Percentiles rank a stretch among this genome's conserved stretches.
Evolutionary conservation across 2,329 filamentous ascomycete species (phyloP).

Genomic region (Pseudogymnoascus sp.): DNA sequence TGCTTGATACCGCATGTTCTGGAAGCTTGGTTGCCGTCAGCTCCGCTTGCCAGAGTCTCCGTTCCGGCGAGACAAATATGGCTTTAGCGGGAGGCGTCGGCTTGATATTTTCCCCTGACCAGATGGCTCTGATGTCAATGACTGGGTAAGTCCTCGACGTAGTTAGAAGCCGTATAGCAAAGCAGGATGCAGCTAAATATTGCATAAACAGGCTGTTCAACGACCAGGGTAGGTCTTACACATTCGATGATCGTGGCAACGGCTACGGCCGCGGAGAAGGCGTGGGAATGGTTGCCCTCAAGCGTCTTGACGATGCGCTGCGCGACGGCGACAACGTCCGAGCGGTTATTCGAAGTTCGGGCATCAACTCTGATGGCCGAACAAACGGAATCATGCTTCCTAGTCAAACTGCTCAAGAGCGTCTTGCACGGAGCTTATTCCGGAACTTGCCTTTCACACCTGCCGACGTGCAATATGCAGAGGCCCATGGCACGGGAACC

Average conservation of each 20-base stretch:
- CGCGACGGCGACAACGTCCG: constrained; percentile 34
- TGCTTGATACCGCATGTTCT: constrained; percentile 15
- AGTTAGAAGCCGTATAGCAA: not conserved
- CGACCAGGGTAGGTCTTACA: constrained; percentile 23
- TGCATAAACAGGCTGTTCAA: constrained; percentile 24
- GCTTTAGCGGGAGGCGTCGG: constrained; percentile 11
- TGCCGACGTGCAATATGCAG: constrained; percentile 12
- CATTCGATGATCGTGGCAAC: constrained; percentile 32
- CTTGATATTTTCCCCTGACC: constrained; percentile 16
- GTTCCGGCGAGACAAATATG: constrained; percentile 23
- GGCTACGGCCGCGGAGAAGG: constrained; percentile 42
- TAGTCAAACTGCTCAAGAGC: constrained; percentile 28
- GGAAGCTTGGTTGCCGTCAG: constrained; percentile 45
- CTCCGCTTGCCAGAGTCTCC: constrained; percentile 34
- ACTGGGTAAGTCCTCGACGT: not conserved
- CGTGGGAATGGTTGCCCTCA: constrained; percentile 33
- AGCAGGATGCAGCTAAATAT: not conserved
- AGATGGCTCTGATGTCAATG: constrained; percentile 22
- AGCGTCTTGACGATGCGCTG: constrained; percentile 33
- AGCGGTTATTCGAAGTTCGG: constrained; percentile 34
- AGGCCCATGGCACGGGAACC: constrained; percentile 11
- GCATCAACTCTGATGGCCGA: constrained; percentile 36
- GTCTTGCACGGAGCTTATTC: constrained; percentile 27
- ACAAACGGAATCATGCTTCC: constrained; percentile 37
- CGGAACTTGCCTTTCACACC: constrained; percentile 7